These are phyloP conservation scores for Andrographis paniculata DNA, from an alignment of 305 asterid genomes.

Conservation along the genomic window DNA sequence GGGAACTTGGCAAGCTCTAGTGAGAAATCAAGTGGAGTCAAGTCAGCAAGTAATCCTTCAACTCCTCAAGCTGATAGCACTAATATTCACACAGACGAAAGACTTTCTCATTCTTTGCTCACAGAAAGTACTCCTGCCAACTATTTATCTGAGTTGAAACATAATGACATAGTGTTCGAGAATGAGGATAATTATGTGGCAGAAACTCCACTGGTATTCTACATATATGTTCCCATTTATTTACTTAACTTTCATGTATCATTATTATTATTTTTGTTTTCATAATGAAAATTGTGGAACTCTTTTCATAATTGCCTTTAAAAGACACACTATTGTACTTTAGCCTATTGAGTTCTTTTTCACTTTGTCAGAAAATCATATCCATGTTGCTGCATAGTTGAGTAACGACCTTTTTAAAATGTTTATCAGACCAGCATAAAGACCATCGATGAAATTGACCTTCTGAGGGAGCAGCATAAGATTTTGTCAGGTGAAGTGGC, in stretches of 20 bases:
- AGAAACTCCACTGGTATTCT: constrained; percentile 67
- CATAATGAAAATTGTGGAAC: constrained; percentile 6
- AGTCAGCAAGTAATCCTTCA: constrained; percentile 75
- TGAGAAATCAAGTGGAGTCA: constrained; percentile 89
- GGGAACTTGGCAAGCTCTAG: constrained; percentile 82
- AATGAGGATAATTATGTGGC: constrained; percentile 56
- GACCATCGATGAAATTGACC: constrained; percentile 82
- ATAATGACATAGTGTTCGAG: constrained; percentile 36
- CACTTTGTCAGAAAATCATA: constrained; percentile 8
- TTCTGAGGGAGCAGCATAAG: constrained; percentile 87
- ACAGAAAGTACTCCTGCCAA: constrained; percentile 59
- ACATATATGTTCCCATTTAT: constrained; percentile 14
- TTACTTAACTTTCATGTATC: constrained; percentile 9
- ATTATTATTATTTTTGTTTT: background rate
- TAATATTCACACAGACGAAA: constrained; percentile 54
- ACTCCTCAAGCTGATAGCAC: constrained; percentile 79
- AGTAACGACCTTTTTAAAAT: constrained; percentile 13
- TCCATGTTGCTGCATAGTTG: constrained; percentile 18
- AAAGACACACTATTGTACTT: constrained; percentile 10
- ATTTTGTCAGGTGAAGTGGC: constrained; percentile 90
- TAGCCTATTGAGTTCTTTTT: constrained; percentile 10
- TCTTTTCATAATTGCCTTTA: constrained; percentile 7
- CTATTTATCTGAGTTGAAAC: constrained; percentile 47
- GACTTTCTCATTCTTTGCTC: constrained; percentile 51
- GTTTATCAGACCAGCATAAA: constrained; percentile 51